Conservation (phyloP, 768 basidiomycete genomes). For the Nidularia pulvinata region DNA sequence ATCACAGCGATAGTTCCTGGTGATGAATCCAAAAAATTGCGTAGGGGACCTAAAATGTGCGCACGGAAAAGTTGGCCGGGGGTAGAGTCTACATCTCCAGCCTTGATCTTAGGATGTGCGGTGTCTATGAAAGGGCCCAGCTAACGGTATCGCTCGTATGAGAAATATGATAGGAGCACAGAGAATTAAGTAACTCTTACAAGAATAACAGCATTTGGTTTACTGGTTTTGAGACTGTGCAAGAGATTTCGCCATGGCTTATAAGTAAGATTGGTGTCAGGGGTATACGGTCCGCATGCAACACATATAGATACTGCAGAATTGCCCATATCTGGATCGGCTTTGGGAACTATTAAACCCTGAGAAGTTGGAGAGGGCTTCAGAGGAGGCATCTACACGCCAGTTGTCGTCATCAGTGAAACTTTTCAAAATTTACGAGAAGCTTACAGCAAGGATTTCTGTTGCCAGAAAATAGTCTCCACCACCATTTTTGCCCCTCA, state of each 20-base stretch:
- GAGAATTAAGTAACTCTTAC: conserved; percentile 49
- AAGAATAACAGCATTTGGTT: conserved; percentile 78
- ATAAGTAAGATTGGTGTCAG: conserved; percentile 75
- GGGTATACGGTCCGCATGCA: conserved; percentile 87
- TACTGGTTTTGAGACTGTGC: conserved; percentile 54
- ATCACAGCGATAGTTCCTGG: conserved; percentile 76
- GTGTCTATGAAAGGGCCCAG: conserved; percentile 91
- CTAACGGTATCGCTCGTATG: conserved; percentile 46
- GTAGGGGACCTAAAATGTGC: conserved; percentile 59
- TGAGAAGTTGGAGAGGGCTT: conserved; percentile 33
- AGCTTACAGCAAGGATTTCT: conserved; percentile 78
- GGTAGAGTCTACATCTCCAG: conserved; percentile 69
- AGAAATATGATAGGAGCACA: neutral
- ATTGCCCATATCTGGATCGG: conserved; percentile 38
- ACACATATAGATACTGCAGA: conserved; percentile 63
- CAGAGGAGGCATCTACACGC: conserved; percentile 60
- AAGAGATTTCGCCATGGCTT: conserved; percentile 69
- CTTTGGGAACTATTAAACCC: conserved; percentile 21
- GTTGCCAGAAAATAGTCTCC: conserved; percentile 85
- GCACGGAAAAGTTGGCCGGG: conserved; percentile 69
- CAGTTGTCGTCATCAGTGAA: neutral
- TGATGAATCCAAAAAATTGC: conserved; percentile 53
- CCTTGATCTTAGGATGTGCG: conserved; percentile 69
- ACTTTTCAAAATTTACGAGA: neutral
- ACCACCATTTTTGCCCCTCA: conserved; percentile 90